Conservation (phyloP, 495 filamentous ascomycete genomes). For the Clavariopsis aquatica region DNA sequence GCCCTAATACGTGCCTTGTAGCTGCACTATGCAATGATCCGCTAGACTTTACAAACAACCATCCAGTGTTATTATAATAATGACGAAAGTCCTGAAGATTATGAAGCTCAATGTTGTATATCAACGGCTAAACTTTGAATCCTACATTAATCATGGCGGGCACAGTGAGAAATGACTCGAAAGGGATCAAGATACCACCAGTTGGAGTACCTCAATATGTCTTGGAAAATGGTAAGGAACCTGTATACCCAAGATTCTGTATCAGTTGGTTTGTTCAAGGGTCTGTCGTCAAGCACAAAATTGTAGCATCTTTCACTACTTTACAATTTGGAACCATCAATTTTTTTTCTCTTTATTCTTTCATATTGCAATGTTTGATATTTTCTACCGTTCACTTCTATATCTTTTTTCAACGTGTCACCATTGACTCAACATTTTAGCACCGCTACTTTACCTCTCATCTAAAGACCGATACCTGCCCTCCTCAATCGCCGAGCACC, state of each 20-base stretch:
- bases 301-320: no score
- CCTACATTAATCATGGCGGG: constrained; percentile 3
- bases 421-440: constrained; percentile 14
- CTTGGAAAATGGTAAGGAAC: constrained; percentile 29
- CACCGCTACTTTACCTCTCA: constrained; percentile 50
- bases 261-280: no score
- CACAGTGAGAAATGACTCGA: background rate
- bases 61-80: background rate
- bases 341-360: no score
- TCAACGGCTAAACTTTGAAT: background rate
- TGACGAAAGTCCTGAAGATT: background rate
- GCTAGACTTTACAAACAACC: background rate
- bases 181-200: background rate
- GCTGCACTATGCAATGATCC: background rate
- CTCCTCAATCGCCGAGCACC: constrained; percentile 57
- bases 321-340: no score
- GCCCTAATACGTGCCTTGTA: background rate
- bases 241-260: no score
- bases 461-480: constrained; percentile 59
- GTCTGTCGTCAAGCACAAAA: no score
- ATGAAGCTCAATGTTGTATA: background rate
- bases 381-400: background rate
- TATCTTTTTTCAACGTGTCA: background rate
- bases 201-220: constrained; percentile 29
- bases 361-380: no score